These are phyloP conservation scores for Toxoplasma gondii DNA, from an alignment of 169 alveolate species.

Conservation along the genomic window DNA sequence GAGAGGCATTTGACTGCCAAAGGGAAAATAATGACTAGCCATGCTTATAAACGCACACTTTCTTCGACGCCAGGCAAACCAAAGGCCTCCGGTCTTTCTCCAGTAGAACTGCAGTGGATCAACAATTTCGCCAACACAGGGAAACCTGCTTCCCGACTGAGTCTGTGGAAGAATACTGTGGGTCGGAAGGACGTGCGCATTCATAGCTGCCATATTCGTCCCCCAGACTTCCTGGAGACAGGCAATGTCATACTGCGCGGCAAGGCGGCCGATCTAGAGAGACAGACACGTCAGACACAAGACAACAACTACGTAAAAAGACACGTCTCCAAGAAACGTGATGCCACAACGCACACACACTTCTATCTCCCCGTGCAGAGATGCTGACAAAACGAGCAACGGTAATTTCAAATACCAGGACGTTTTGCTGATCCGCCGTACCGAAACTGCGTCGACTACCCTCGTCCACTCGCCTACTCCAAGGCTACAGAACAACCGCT, in stretches of 20 bases:
- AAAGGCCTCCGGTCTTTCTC: conserved; percentile 66
- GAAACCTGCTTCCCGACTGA: conserved; percentile 4
- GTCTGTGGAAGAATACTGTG: conserved; percentile 68
- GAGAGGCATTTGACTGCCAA: conserved; percentile 47
- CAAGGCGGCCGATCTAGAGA: conserved; percentile 55
- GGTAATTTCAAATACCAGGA: neutral
- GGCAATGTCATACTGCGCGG: conserved; percentile 61
- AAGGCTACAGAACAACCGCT: no score
- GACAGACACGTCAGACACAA: neutral
- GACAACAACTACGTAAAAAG: neutral
- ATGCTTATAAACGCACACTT: conserved; percentile 21
- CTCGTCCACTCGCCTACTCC: no score
- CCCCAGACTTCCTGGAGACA: conserved; percentile 73
- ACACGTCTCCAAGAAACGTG: neutral
- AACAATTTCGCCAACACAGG: conserved; percentile 34
- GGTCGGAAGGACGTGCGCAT: conserved; percentile 47
- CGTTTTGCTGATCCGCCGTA: neutral
- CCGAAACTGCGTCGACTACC: neutral
- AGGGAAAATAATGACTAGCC: conserved; percentile 30
- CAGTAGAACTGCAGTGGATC: conserved; percentile 56
- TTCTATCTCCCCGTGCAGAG: neutral
- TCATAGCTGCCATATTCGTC: conserved; percentile 57
- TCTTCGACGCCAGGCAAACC: conserved; percentile 65
- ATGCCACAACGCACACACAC: neutral
- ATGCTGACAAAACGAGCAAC: neutral